Conservation (phyloP, 768 basidiomycete species). For the Hortiboletus campestris region DNA sequence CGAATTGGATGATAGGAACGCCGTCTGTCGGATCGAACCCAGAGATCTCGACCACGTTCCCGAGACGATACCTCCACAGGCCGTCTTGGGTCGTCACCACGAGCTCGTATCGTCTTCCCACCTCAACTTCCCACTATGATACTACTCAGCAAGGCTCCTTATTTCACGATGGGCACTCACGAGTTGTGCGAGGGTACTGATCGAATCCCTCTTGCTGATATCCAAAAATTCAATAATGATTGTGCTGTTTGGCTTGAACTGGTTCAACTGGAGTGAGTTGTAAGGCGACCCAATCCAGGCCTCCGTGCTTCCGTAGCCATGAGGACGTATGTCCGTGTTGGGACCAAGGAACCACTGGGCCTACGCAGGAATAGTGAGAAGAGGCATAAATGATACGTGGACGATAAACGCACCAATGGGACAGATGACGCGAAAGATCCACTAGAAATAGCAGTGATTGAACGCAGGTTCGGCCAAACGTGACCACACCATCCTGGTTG, state of each 20-base stretch:
- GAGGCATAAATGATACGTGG: too few species aligned
- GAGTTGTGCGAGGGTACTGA: neutral
- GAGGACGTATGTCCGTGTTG: neutral
- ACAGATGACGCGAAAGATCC: constrained; percentile 13
- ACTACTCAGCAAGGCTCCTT: neutral
- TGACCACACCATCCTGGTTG: constrained; percentile 12
- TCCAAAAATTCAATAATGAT: constrained; percentile 17
- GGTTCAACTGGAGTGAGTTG: constrained; percentile 5
- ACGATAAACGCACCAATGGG: too few species aligned
- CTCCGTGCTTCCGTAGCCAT: constrained; percentile 7
- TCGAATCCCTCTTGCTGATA: neutral
- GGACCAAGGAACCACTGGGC: constrained; percentile 16
- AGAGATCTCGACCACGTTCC: too few species aligned
- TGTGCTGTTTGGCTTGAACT: neutral
- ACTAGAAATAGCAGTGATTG: constrained; percentile 3
- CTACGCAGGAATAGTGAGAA: neutral
- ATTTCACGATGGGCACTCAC: neutral
- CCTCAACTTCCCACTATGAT: constrained; percentile 17
- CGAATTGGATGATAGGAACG: constrained; percentile 17
- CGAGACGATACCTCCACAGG: too few species aligned
- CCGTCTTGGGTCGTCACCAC: too few species aligned
- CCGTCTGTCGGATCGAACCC: constrained; percentile 15
- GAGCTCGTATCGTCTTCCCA: too few species aligned
- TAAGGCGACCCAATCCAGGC: constrained; percentile 4
- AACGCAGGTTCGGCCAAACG: constrained; percentile 12